Evolutionary conservation across 768 basidiomycete species (phyloP), one percentile per base, ranked within the genome.

Genomic region (Phylloporus sp.): DNA sequence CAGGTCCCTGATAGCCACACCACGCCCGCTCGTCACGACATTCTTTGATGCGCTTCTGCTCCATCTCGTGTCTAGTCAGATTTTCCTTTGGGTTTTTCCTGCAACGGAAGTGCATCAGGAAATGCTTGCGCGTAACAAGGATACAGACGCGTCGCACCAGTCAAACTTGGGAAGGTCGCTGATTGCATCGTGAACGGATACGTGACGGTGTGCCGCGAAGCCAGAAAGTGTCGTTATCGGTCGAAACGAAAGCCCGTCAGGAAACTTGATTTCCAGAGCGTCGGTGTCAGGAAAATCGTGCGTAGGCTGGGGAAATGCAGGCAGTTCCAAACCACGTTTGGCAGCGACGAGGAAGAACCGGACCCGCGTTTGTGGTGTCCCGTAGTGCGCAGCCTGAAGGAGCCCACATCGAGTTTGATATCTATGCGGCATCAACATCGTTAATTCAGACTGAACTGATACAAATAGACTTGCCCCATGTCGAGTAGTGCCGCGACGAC

Each of bases 131-230:
- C 3, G 17, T 4, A 15, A 6, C 17, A 31, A 26, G n/a, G n/a
- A n/a, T n/a, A n/a, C n/a, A n/a, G 24, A 38, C 13, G n/a, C 7
- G 42, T 3, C 70, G 9, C 58, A 87, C 89, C 86, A 90, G 46
- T 91, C 83, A 60, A 84, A 91, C 4, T 63, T 72, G 3, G 78
- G 80, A 9, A 91, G 69, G 59, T 91, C 89, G 3, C 74, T 69
- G 39, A 90, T 87, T 2, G 88, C 86, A 58, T 89, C 86, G 18
- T 77, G 74, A 33, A 89, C 75, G 1, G 79, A 77, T 18, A 89
- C 78, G 52, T 70, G 70, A 8, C 67, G 69, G 59, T 82, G 79
- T 0, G 77, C 75, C 1, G 81, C 81, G 2, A 71, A 72, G 0
- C 86, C 86, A 18, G 55, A 48, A 4, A 64, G 57, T 1, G 72